A percentile compares a stretch with the other conserved stretches of the same genome.
Evolutionary conservation across 2,329 filamentous ascomycete species (phyloP).

Genomic region (Xylariaceae sp.): DNA sequence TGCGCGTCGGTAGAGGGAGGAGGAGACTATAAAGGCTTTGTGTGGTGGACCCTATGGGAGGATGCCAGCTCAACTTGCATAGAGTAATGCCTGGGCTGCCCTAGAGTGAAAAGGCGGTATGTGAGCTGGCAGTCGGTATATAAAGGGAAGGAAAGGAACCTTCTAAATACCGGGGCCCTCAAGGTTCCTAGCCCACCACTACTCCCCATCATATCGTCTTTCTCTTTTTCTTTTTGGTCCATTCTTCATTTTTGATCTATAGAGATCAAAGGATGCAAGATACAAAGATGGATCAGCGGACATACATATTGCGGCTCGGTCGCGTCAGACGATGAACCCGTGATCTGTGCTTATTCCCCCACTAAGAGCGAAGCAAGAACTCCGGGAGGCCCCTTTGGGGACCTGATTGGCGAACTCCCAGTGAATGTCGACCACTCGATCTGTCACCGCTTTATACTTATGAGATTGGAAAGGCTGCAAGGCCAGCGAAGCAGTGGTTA

Average conservation of each 20-base stretch:
- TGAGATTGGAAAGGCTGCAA: constrained; percentile 24
- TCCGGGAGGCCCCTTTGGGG: constrained; percentile 19
- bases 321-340: constrained; percentile 30
- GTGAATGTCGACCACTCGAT: constrained; percentile 28
- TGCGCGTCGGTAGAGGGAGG: constrained; percentile 17
- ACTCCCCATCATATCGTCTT: too few species aligned
- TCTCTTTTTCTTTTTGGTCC: too few species aligned
- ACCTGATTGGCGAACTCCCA: constrained; percentile 31
- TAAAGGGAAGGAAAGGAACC: constrained; percentile 22
- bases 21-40: constrained; percentile 21
- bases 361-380: constrained; percentile 18
- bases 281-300: constrained; percentile 12
- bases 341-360: constrained; percentile 33
- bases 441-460: constrained; percentile 23
- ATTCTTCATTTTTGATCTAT: too few species aligned
- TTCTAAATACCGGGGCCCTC: too few species aligned
- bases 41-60: constrained; percentile 32
- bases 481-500: constrained; percentile 23
- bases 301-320: constrained; percentile 27
- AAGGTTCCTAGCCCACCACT: too few species aligned
- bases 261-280: too few species aligned
- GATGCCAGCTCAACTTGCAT: constrained; percentile 35
- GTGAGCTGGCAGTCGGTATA: constrained; percentile 25
- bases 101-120: constrained; percentile 32
- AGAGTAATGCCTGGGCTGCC: constrained; percentile 24